Conservation (phyloP, 2,329 filamentous ascomycete species). For the Epichloe sp. region DNA sequence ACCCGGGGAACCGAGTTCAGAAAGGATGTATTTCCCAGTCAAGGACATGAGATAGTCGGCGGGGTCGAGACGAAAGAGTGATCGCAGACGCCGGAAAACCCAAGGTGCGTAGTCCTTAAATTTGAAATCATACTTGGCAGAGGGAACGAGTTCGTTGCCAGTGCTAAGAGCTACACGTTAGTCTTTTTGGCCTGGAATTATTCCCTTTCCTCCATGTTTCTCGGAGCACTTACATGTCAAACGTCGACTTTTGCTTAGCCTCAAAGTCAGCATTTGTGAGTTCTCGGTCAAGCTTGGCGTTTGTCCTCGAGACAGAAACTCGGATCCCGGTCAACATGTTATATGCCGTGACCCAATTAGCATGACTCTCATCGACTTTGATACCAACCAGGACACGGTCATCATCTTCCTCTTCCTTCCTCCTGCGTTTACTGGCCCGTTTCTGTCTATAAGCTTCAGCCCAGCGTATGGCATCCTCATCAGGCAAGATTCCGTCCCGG, state of each 20-base stretch:
- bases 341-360: constrained; percentile 95
- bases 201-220: neutral
- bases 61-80: constrained; percentile 81
- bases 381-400: constrained; percentile 91
- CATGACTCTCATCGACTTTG: constrained; percentile 93
- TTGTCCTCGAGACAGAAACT: constrained; percentile 89
- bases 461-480: constrained; percentile 86
- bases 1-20: constrained; percentile 93
- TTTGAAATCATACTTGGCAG: constrained; percentile 99
- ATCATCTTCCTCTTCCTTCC: constrained; percentile 78
- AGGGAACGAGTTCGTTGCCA: constrained; percentile 92
- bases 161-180: constrained; percentile 41
- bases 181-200: neutral
- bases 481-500: constrained; percentile 69
- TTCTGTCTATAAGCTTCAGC: constrained; percentile 88
- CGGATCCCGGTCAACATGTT: constrained; percentile 99
- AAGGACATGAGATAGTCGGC: constrained; percentile 97
- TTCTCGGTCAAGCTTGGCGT: constrained; percentile 88
- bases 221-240: constrained; percentile 66
- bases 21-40: constrained; percentile 96
- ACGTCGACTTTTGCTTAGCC: constrained; percentile 92
- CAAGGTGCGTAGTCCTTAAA: constrained; percentile 99
- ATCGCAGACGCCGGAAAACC: constrained; percentile 89
- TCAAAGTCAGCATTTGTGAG: constrained; percentile 87
- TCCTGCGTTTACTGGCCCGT: constrained; percentile 71